Evolutionary conservation across 257 asterid genomes (phyloP).

Genomic region (Fraxinus pennsylvanica): DNA sequence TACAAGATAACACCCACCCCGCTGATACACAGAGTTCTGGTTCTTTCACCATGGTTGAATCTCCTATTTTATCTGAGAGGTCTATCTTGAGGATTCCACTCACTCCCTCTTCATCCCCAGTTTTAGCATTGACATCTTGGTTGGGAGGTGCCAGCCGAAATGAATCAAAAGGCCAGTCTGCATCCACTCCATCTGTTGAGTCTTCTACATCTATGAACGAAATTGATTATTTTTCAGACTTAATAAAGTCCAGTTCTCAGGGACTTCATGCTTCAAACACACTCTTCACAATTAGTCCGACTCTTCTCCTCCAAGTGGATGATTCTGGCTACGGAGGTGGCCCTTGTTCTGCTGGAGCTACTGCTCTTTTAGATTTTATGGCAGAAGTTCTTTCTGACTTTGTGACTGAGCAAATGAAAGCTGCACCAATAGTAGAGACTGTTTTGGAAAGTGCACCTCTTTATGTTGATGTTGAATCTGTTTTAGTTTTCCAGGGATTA

Average conservation of each 20-base stretch:
- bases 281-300: constrained; percentile 51
- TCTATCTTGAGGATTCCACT: constrained; percentile 46
- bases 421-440: constrained; percentile 60
- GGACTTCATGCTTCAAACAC: constrained; percentile 28
- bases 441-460: constrained; percentile 82
- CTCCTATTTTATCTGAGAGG: constrained; percentile 74
- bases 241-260: constrained; percentile 27
- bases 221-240: constrained; percentile 53
- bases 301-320: constrained; percentile 88
- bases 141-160: constrained; percentile 59
- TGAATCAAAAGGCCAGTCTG: constrained; percentile 60
- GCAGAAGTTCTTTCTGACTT: constrained; percentile 92
- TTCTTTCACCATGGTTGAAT: constrained; percentile 50
- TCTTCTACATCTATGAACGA: constrained; percentile 62
- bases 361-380: constrained; percentile 87
- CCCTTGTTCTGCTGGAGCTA: constrained; percentile 96
- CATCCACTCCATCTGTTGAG: constrained; percentile 63
- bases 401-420: constrained; percentile 82
- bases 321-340: constrained; percentile 99
- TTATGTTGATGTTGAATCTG: constrained; percentile 81
- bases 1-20: constrained; percentile 44
- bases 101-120: constrained; percentile 43
- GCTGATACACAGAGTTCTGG: constrained; percentile 64
- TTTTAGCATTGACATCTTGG: constrained; percentile 91
- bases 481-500: constrained; percentile 87